Conservation (phyloP, 352 stramenopile genomes). For the Pythium monospermum region DNA sequence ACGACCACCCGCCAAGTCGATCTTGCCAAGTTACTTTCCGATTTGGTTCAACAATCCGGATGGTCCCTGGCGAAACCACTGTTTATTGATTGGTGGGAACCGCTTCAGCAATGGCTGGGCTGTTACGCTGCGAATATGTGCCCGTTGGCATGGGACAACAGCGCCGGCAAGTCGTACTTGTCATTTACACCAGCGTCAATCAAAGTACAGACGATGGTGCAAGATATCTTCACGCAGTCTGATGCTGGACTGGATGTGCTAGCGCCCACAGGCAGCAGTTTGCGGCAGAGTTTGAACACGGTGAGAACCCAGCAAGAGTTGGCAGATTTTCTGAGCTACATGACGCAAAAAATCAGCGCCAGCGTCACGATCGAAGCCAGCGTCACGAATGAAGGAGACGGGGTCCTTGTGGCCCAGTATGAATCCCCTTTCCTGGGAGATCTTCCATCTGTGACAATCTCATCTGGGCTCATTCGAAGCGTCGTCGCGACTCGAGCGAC, state of each 20-base stretch:
- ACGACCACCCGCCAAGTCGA: conserved; percentile 3
- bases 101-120: conserved; percentile 21
- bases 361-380: not conserved
- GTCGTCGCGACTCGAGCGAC: not conserved
- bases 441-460: not conserved
- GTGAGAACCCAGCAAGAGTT: not conserved
- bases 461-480: not conserved
- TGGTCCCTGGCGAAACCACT: not conserved
- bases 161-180: not conserved
- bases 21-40: not conserved
- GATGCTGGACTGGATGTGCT: not conserved
- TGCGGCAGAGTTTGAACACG: not conserved
- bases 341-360: conserved; percentile 11
- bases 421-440: conserved; percentile 3
- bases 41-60: no score
- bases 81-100: conserved; percentile 27
- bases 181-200: conserved; percentile 4
- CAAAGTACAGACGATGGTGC: not conserved
- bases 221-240: not conserved
- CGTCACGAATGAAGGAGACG: not conserved
- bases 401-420: not conserved
- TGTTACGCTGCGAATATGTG: conserved; percentile 21
- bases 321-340: conserved; percentile 1
- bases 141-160: not conserved
- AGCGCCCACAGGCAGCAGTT: conserved; percentile 1